Base-by-base conservation (phyloP, 1,139 yeast genomes). In the Kodamaea suecica region DNA sequence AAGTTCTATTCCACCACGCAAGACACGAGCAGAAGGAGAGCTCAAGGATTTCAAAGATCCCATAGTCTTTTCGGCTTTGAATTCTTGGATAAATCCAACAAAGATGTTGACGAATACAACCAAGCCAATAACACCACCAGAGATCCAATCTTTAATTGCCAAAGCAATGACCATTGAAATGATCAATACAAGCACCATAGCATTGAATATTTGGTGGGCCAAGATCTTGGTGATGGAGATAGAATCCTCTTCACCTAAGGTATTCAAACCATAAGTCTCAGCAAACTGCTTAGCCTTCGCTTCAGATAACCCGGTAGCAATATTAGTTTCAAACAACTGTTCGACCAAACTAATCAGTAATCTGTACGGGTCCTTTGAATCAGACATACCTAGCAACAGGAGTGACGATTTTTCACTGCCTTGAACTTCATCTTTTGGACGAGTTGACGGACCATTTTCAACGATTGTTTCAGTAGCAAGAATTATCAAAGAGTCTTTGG, bases 31-130 rank as follows among this genome's bases (percentile, higher is more conserved):
- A 3, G 84, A 73, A 10, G 94, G 90, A 1, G 90, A 78, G 35
- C 84, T 74, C 39, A 84, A 70, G 3, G 80, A 72, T 41, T 78
- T 70, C 36, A 84, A 70, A 1, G 90, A 79, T 23, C 83, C 86
- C 88, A 84, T 84, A 1, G 94, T 84, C 55, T 81, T 77, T 48
- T 84, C 92, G 2, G 94, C 94, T 41, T 77, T 76, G 45, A 68
- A 66, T 53, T 82, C 88, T 56, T 84, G 94, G 43, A 76, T 59
- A 36, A 81, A 76, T 2, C 94, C 95, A 32, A 84, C 83, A 17
- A 62, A 61, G 31, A 84, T 79, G 53, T 84, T 84, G 43, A 84
- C 69, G 28, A 61, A 60, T 23, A 84, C 80, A 19, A 84, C 92
- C 35, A 77, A 81, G 1, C 78, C 81, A 53, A 84, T 81, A 21